Percentiles rank a stretch among this genome's conserved stretches.
phyloP scores from a whole-genome alignment of 352 stramenopile species.

The Pythium brachiatum region DNA sequence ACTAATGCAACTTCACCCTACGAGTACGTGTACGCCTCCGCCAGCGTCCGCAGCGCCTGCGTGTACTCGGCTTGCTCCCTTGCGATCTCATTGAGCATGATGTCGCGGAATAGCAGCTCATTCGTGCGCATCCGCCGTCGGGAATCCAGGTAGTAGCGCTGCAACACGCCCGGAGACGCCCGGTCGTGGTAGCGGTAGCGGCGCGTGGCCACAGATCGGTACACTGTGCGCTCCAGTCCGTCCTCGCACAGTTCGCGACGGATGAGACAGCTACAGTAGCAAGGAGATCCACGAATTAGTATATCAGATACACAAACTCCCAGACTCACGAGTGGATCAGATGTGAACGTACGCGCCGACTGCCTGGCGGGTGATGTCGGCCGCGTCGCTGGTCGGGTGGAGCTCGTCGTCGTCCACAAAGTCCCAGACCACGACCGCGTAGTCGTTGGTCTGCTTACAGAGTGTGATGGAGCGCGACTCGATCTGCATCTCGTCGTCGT shows the following conservation, averaged over 20 bases:
- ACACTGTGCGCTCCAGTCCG: constrained; percentile 9
- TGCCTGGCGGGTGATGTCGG: constrained; percentile 24
- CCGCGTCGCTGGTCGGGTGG: constrained; percentile 17
- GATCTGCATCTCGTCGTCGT: constrained; percentile 20
- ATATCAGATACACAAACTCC: no score
- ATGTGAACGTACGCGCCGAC: constrained; percentile 7
- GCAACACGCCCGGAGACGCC: background rate
- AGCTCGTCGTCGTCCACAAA: constrained; percentile 32
- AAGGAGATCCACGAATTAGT: background rate
- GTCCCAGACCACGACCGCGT: constrained; percentile 31
- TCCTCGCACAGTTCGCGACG: constrained; percentile 10
- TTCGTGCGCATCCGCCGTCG: constrained; percentile 7
- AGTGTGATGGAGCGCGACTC: constrained; percentile 25
- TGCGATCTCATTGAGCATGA: constrained; percentile 2
- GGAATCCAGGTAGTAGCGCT: constrained; percentile 8
- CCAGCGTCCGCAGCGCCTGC: background rate
- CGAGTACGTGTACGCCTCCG: no score
- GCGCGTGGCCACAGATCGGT: constrained; percentile 7
- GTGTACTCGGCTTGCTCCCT: background rate
- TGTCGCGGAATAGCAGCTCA: constrained; percentile 11
- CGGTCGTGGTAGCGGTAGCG: constrained; percentile 14
- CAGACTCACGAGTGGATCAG: no score
- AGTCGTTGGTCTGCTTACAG: constrained; percentile 27
- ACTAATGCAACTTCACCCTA: no score
- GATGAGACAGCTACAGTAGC: constrained; percentile 11